These are phyloP conservation scores for Globisporangium lucens DNA, from an alignment of 352 stramenopile genomes.

Conservation along the genomic window DNA sequence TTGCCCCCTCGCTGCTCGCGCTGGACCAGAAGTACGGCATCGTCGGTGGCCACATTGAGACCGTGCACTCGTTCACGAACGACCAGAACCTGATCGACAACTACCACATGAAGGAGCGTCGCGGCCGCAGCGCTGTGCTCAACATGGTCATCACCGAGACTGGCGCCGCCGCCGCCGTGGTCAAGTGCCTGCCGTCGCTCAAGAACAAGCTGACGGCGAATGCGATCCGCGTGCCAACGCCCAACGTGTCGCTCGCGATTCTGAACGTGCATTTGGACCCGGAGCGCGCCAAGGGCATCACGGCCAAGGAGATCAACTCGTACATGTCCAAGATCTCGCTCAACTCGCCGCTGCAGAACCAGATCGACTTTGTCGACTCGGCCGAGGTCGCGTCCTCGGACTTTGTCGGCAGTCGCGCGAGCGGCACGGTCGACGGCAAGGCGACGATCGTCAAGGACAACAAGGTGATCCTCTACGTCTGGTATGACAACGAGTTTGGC, in stretches of 20 bases:
- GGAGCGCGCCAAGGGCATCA: conserved; percentile 51
- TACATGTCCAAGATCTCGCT: conserved; percentile 80
- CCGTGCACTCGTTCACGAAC: conserved; percentile 89
- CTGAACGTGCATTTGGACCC: conserved; percentile 93
- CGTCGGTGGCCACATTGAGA: conserved; percentile 82
- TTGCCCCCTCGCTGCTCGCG: conserved; percentile 69
- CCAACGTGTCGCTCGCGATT: conserved; percentile 98
- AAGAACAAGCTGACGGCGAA: conserved; percentile 98
- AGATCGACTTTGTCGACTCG: conserved; percentile 88
- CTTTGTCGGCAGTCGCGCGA: conserved; percentile 75
- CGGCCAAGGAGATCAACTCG: conserved; percentile 68
- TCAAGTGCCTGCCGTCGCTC: conserved; percentile 91
- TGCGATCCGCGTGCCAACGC: conserved; percentile 97
- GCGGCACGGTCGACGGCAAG: conserved; percentile 79
- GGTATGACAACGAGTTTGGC: conserved; percentile 91
- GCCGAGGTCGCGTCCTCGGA: conserved; percentile 79
- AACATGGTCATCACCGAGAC: conserved; percentile 92
- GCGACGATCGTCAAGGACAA: conserved; percentile 83
- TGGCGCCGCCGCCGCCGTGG: conserved; percentile 74
- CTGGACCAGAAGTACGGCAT: conserved; percentile 85
- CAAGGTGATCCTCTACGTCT: conserved; percentile 86
- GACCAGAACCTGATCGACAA: conserved; percentile 90
- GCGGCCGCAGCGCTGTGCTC: conserved; percentile 78
- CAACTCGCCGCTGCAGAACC: conserved; percentile 83
- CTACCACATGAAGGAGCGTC: conserved; percentile 86